Conservation (phyloP, 805 yeast species). For the Candida chauliodis region DNA sequence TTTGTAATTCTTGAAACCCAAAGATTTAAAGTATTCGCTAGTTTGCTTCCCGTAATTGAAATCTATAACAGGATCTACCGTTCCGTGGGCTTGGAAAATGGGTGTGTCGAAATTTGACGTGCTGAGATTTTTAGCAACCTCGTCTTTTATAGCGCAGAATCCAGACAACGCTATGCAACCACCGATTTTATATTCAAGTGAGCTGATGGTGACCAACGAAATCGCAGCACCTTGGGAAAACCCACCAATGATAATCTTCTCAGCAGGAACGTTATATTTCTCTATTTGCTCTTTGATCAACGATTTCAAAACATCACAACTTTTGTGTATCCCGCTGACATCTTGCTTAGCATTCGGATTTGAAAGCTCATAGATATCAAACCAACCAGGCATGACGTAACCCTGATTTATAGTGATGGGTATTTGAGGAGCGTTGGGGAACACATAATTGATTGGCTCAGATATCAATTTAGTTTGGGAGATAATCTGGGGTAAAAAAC, state of each 20-base stretch:
- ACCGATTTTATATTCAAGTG: constrained; percentile 60
- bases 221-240: constrained; percentile 93
- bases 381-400: constrained; percentile 77
- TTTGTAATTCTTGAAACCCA: constrained; percentile 39
- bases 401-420: constrained; percentile 73
- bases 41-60: constrained; percentile 37
- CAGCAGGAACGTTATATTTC: constrained; percentile 48
- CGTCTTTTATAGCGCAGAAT: constrained; percentile 42
- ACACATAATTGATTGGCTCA: constrained; percentile 58
- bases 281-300: constrained; percentile 53
- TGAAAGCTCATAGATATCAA: constrained; percentile 63
- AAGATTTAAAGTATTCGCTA: constrained; percentile 41
- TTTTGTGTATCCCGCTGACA: constrained; percentile 48
- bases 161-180: constrained; percentile 81
- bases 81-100: constrained; percentile 87
- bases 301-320: constrained; percentile 43
- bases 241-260: constrained; percentile 85
- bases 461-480: constrained; percentile 41
- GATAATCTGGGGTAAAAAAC: constrained; percentile 67
- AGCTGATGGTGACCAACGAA: constrained; percentile 57
- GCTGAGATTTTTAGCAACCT: constrained; percentile 15
- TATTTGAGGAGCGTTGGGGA: constrained; percentile 82
- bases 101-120: constrained; percentile 59
- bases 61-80: constrained; percentile 62
- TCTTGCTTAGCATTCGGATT: constrained; percentile 47